Conservation (phyloP, 148 eudicot genomes). For the Chenopodium formosanum region DNA sequence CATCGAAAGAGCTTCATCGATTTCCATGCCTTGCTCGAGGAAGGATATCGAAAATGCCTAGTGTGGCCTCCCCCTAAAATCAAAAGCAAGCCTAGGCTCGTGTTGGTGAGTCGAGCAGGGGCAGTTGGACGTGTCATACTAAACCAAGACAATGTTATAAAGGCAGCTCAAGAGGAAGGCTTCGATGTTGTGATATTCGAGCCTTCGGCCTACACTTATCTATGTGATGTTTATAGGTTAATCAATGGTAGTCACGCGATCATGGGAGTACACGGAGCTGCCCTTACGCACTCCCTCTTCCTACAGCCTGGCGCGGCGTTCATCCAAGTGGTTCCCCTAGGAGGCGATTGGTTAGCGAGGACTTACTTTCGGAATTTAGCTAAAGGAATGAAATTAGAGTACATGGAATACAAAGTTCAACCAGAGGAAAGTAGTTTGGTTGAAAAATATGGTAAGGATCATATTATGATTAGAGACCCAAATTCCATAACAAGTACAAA, state of each 20-base stretch:
- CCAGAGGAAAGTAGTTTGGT: slow-evolving; percentile 33
- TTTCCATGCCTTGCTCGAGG: slow-evolving; percentile 37
- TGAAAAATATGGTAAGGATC: slow-evolving; percentile 28
- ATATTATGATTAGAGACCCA: slow-evolving; percentile 29
- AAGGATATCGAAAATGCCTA: slow-evolving; percentile 25
- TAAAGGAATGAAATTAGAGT: slow-evolving; percentile 42
- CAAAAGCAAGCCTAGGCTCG: slow-evolving; percentile 38
- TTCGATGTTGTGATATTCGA: slow-evolving; percentile 49
- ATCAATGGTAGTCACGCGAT: slow-evolving; percentile 42
- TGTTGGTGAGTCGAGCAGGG: slow-evolving; percentile 42
- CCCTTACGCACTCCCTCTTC: slow-evolving; percentile 46
- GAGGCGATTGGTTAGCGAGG: slow-evolving; percentile 43
- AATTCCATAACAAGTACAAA: slow-evolving; percentile 26
- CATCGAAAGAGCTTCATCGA: slow-evolving; percentile 36
- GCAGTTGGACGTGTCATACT: slow-evolving; percentile 40
- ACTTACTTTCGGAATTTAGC: slow-evolving; percentile 43
- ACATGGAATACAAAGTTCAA: slow-evolving; percentile 33
- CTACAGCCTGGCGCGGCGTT: slow-evolving; percentile 40
- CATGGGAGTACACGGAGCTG: slow-evolving; percentile 53
- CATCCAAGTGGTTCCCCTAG: slow-evolving; percentile 46
- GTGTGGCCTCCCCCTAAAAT: slow-evolving; percentile 34
- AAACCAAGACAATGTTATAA: slow-evolving; percentile 40
- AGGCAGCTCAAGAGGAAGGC: slow-evolving; percentile 43
- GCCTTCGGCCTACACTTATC: slow-evolving; percentile 37
- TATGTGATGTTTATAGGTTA: slow-evolving; percentile 39